These are phyloP conservation scores for Bonnemaisonia californica DNA, from an alignment of 31 red algal genomes.

Conservation along the genomic window DNA sequence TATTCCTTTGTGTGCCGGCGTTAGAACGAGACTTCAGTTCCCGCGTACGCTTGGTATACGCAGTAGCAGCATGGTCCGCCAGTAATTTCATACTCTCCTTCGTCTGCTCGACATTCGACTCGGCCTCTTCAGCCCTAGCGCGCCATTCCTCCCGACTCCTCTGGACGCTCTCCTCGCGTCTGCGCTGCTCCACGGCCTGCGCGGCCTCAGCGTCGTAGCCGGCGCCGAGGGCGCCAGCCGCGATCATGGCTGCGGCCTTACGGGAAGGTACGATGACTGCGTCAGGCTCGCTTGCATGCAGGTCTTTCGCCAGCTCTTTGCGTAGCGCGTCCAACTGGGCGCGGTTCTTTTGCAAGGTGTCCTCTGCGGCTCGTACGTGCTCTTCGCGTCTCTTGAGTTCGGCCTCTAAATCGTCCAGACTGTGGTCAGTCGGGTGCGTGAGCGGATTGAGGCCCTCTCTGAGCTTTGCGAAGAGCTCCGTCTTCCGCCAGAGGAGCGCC, in stretches of 20 bases:
- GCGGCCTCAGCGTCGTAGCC: constrained; percentile 43
- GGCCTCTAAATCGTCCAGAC: constrained; percentile 53
- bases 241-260: constrained; percentile 64
- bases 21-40: constrained; percentile 48
- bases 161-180: constrained; percentile 52
- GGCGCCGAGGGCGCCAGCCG: constrained; percentile 58
- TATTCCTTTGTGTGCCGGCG: constrained; percentile 7
- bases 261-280: constrained; percentile 61
- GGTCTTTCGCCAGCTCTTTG: constrained; percentile 66
- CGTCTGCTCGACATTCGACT: constrained; percentile 39
- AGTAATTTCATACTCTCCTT: constrained; percentile 61
- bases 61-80: constrained; percentile 56
- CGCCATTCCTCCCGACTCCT: constrained; percentile 51
- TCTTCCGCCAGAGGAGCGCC: constrained; percentile 58
- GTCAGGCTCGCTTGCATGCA: constrained; percentile 17
- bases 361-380: constrained; percentile 26
- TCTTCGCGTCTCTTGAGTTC: constrained; percentile 59
- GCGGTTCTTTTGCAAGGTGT: constrained; percentile 49
- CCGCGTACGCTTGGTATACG: constrained; percentile 53
- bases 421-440: constrained; percentile 53
- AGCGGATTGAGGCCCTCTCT: constrained; percentile 49
- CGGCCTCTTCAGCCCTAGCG: constrained; percentile 48
- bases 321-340: constrained; percentile 55
- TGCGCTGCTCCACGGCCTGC: constrained; percentile 52
- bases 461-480: constrained; percentile 57